These are phyloP conservation scores for Blastomyces percursus DNA, from an alignment of 2,329 filamentous ascomycete genomes.

Conservation along the genomic window DNA sequence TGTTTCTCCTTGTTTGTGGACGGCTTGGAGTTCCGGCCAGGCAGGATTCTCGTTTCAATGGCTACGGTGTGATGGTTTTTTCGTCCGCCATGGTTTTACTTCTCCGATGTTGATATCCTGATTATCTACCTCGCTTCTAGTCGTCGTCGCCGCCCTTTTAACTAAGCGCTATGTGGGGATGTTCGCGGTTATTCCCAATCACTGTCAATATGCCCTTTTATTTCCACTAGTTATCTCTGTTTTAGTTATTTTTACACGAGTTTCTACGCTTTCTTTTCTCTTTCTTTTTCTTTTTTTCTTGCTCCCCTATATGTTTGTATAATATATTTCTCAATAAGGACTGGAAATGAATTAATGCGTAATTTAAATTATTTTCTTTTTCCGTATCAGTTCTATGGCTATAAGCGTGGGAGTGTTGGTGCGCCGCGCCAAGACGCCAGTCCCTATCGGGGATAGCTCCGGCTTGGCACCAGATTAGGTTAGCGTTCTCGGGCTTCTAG, in stretches of 20 bases:
- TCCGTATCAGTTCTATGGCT: neutral
- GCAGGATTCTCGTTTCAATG: neutral
- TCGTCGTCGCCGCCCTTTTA: neutral
- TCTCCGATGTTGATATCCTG: neutral
- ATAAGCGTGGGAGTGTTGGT: neutral
- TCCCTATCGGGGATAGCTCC: no score
- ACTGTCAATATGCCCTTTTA: neutral
- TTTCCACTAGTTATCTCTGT: no score
- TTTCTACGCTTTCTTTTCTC: neutral
- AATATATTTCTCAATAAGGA: slow-evolving; percentile 1
- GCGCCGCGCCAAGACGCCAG: no score
- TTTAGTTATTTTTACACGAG: neutral
- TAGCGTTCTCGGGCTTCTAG: no score
- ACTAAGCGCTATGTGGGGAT: neutral
- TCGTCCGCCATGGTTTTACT: neutral
- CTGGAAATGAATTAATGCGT: neutral
- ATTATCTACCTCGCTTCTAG: neutral
- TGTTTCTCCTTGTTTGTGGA: neutral
- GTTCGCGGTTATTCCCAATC: neutral
- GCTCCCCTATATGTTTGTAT: neutral
- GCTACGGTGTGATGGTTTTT: neutral
- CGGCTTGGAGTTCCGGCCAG: slow-evolving; percentile 4
- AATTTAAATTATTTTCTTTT: neutral
- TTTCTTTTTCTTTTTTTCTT: no score
- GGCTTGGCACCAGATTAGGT: no score